These are phyloP conservation scores for Asparagopsis taxiformis DNA, from an alignment of 31 red algal genomes.

Conservation along the genomic window DNA sequence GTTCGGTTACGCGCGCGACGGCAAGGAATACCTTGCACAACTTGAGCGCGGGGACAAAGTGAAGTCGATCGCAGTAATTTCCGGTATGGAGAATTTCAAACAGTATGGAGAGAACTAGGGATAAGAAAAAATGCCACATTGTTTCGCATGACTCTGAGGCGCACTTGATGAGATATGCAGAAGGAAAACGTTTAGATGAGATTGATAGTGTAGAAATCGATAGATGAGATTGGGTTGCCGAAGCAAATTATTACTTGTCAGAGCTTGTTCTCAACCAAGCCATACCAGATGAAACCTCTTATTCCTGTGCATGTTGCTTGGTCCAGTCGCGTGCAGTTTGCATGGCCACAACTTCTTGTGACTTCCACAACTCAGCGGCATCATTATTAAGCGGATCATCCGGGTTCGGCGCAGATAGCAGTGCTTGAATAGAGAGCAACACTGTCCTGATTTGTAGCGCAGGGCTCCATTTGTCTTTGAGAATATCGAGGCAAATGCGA, in stretches of 20 bases:
- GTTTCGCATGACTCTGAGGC: too few relatives aligned
- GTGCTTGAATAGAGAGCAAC: constrained; percentile 87
- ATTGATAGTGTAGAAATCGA: too few relatives aligned
- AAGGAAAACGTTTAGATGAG: too few relatives aligned
- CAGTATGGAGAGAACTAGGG: constrained; percentile 32
- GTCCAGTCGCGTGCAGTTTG: constrained; percentile 75
- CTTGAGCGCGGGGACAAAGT: constrained; percentile 45
- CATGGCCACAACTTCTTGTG: constrained; percentile 60
- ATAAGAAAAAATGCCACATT: neutral
- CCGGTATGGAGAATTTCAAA: constrained; percentile 51
- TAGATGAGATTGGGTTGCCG: too few relatives aligned
- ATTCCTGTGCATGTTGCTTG: constrained; percentile 54
- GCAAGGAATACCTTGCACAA: constrained; percentile 36
- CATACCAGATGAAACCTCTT: too few relatives aligned
- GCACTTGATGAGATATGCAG: too few relatives aligned
- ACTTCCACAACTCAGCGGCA: constrained; percentile 95
- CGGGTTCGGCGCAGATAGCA: constrained; percentile 89
- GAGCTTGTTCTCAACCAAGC: too few relatives aligned
- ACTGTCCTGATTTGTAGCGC: constrained; percentile 92
- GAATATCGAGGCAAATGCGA: constrained; percentile 95
- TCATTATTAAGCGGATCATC: constrained; percentile 95
- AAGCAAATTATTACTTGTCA: too few relatives aligned
- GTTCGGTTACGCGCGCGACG: constrained; percentile 78
- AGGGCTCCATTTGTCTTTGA: constrained; percentile 98
- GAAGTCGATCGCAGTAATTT: constrained; percentile 16